Conservation (phyloP, 2,329 filamentous ascomycete species). For the Ophiostoma populinum region DNA sequence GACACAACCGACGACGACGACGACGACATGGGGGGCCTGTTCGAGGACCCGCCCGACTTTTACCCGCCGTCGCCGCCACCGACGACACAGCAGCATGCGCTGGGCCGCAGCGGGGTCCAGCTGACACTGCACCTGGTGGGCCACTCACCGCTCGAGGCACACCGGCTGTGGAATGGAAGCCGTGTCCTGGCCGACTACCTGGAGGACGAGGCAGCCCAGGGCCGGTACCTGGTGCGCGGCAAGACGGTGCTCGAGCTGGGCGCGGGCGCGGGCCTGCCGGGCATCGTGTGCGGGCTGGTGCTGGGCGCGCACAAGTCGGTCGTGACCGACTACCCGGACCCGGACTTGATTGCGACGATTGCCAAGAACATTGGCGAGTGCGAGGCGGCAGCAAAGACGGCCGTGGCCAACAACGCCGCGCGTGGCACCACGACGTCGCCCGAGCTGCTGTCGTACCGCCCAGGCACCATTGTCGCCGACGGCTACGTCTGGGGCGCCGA, state of each 20-base stretch:
- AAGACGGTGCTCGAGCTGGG: slow-evolving; percentile 76
- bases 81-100: slow-evolving; percentile 53
- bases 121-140: slow-evolving; percentile 49
- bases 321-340: slow-evolving; percentile 78
- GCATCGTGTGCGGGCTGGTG: slow-evolving; percentile 53
- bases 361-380: slow-evolving; percentile 53
- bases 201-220: slow-evolving; percentile 28
- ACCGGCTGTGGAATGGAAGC: slow-evolving; percentile 81
- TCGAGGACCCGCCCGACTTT: slow-evolving; percentile 67
- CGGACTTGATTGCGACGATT: slow-evolving; percentile 66
- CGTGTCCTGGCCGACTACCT: slow-evolving; percentile 64
- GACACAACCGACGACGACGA: slow-evolving; percentile 12
- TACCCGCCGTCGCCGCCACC: slow-evolving; percentile 63
- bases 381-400: slow-evolving; percentile 9
- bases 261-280: slow-evolving; percentile 71
- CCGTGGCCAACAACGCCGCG: slow-evolving; percentile 13
- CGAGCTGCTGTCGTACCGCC: background rate
- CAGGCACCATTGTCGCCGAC: slow-evolving; percentile 27
- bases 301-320: slow-evolving; percentile 56
- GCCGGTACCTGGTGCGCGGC: slow-evolving; percentile 30
- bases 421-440: slow-evolving; percentile 16
- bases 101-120: slow-evolving; percentile 36
- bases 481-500: slow-evolving; percentile 77
- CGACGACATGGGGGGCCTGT: slow-evolving; percentile 27
- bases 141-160: slow-evolving; percentile 74